Conservation (phyloP, 139 green algal genomes). For the Protoeuglena noctilucae region DNA sequence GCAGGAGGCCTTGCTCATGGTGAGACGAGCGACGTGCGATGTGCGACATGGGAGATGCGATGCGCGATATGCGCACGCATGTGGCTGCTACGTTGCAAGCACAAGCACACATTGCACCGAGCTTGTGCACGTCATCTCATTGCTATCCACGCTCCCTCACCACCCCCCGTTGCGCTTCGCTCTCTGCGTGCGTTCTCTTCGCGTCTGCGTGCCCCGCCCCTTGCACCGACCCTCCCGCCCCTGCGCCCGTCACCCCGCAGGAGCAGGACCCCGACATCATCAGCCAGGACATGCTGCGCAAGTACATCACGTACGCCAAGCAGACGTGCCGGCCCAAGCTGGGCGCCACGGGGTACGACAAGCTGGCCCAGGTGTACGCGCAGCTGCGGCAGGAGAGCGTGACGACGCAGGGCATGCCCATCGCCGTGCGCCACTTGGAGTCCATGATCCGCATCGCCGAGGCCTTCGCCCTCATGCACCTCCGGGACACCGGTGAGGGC, state of each 20-base stretch:
- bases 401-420: slow-evolving; percentile 78
- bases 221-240: too few relatives aligned
- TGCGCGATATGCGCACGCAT: too few relatives aligned
- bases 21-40: background rate
- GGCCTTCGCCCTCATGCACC: slow-evolving; percentile 86
- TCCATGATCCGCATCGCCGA: slow-evolving; percentile 93
- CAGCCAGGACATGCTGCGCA: slow-evolving; percentile 74
- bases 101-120: too few relatives aligned
- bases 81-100: too few relatives aligned
- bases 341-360: slow-evolving; percentile 43
- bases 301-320: slow-evolving; percentile 96
- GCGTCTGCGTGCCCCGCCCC: too few relatives aligned
- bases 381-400: slow-evolving; percentile 50
- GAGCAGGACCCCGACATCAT: slow-evolving; percentile 45
- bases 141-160: too few relatives aligned
- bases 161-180: too few relatives aligned
- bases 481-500: too few relatives aligned
- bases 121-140: too few relatives aligned
- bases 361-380: slow-evolving; percentile 64
- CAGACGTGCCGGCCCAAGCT: slow-evolving; percentile 53
- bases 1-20: background rate
- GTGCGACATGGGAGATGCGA: too few relatives aligned
- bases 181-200: too few relatives aligned
- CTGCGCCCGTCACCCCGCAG: background rate
- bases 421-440: slow-evolving; percentile 94